These are phyloP conservation scores for Pythium insidiosum DNA, from an alignment of 352 stramenopile genomes.

Conservation along the genomic window DNA sequence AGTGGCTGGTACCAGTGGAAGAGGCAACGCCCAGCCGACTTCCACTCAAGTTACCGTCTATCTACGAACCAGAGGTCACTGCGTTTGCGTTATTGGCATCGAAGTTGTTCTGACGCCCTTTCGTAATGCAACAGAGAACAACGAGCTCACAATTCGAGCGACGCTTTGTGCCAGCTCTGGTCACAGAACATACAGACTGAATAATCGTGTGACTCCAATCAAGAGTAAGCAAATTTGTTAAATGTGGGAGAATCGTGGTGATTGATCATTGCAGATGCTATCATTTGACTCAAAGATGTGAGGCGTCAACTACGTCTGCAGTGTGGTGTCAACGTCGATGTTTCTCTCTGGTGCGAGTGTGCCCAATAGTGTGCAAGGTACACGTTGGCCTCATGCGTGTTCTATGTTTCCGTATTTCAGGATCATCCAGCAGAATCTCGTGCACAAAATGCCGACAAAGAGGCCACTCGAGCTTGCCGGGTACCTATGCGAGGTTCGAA, in stretches of 20 bases:
- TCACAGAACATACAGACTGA: constrained; percentile 25
- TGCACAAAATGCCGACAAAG: constrained; percentile 25
- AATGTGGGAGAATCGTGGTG: constrained; percentile 1
- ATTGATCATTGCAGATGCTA: neutral
- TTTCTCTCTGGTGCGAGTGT: constrained; percentile 23
- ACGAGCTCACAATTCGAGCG: constrained; percentile 14
- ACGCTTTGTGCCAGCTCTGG: constrained; percentile 18
- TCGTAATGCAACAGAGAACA: constrained; percentile 23
- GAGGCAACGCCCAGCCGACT: constrained; percentile 5
- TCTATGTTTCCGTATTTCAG: constrained; percentile 6
- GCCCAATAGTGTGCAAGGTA: neutral
- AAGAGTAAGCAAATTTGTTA: constrained; percentile 18
- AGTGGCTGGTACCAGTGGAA: neutral
- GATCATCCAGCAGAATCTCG: constrained; percentile 35
- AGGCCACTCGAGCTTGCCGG: constrained; percentile 20
- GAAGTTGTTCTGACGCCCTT: too few species aligned
- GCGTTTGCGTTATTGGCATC: too few species aligned
- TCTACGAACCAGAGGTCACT: neutral
- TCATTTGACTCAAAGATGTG: constrained; percentile 14
- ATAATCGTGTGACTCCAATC: constrained; percentile 25
- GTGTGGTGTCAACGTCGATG: constrained; percentile 34
- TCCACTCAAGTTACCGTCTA: constrained; percentile 11
- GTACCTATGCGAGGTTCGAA: constrained; percentile 35
- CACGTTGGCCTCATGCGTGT: neutral
- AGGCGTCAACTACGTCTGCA: constrained; percentile 25